Conservation (phyloP, 2,329 filamentous ascomycete genomes). For the Delphinella strobiligena region DNA sequence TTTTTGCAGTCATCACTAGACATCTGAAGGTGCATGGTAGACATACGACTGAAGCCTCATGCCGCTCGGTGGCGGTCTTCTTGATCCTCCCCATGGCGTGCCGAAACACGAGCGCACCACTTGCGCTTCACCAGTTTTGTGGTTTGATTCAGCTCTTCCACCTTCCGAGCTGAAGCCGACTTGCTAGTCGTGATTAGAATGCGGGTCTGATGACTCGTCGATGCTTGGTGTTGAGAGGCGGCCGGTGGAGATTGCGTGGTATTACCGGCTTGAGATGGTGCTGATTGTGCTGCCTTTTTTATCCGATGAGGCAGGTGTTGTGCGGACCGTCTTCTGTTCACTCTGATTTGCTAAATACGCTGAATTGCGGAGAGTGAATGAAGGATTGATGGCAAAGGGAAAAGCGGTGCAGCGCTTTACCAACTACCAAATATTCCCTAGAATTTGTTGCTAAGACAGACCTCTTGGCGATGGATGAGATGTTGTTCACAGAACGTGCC, state of each 20-base stretch:
- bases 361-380: background rate
- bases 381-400: background rate
- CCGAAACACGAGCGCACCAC: conserved; percentile 10
- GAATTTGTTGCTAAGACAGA: too few species aligned
- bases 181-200: background rate
- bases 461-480: too few species aligned
- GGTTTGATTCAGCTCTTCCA: conserved; percentile 1
- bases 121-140: conserved; percentile 4
- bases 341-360: background rate
- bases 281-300: too few species aligned
- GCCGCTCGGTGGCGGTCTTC: conserved; percentile 41
- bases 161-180: background rate
- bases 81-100: conserved; percentile 41
- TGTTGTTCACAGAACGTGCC: too few species aligned
- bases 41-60: conserved; percentile 40
- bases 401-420: conserved; percentile 6
- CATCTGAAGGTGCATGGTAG: conserved; percentile 3
- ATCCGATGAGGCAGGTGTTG: background rate
- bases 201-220: too few species aligned
- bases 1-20: too few species aligned
- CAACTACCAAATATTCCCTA: too few species aligned
- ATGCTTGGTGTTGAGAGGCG: background rate
- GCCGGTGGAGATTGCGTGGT: too few species aligned
- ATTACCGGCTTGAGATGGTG: too few species aligned
- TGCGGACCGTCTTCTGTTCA: background rate